Evolutionary conservation across 768 basidiomycete genomes (phyloP), one percentile per base, ranked within the genome.

Genomic region (Suillus ampliporus): DNA sequence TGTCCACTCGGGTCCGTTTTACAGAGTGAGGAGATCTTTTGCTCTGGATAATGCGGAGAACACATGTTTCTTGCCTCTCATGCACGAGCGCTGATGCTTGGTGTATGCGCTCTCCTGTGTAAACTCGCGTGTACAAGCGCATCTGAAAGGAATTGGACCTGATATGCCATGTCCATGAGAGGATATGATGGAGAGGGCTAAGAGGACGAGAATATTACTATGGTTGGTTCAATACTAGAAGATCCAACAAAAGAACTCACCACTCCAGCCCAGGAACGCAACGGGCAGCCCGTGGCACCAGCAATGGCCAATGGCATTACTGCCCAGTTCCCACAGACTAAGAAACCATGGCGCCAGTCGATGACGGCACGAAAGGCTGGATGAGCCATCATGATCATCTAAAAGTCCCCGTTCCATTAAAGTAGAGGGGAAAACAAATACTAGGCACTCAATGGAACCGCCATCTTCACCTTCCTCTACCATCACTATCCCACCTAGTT

Each of bases 391-490:
- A n/a, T n/a, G n/a, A n/a, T n/a, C n/a, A n/a, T n/a, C n/a, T n/a
- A n/a, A n/a, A n/a, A n/a, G n/a, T n/a, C n/a, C n/a, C n/a, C n/a
- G n/a, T n/a, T n/a, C n/a, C n/a, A n/a, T n/a, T n/a, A n/a, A n/a
- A n/a, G n/a, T n/a, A n/a, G n/a, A n/a, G n/a, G n/a, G n/a, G n/a
- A n/a, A n/a, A n/a, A n/a, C n/a, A n/a, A n/a, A n/a, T n/a, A n/a
- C n/a, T n/a, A n/a, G n/a, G n/a, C n/a, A n/a, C n/a, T n/a, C n/a
- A 44, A 44, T 51, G 31, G 50, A 51, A 51, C 1, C 50, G 0
- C 50, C 50, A n/a, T 51, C 50, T 5, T 51, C 50, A 51, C 50
- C 50, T 11, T 51, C 50, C 19, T 51, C 50, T 3, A 51, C 9
- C 0, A 51, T 51, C 17, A 51, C 50, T n/a, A 10, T 28, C 31